A percentile compares a stretch with the other conserved stretches of the same genome.
phyloP scores from a whole-genome alignment of 2,329 filamentous ascomycete genomes.

The Fusarium devonianum region DNA sequence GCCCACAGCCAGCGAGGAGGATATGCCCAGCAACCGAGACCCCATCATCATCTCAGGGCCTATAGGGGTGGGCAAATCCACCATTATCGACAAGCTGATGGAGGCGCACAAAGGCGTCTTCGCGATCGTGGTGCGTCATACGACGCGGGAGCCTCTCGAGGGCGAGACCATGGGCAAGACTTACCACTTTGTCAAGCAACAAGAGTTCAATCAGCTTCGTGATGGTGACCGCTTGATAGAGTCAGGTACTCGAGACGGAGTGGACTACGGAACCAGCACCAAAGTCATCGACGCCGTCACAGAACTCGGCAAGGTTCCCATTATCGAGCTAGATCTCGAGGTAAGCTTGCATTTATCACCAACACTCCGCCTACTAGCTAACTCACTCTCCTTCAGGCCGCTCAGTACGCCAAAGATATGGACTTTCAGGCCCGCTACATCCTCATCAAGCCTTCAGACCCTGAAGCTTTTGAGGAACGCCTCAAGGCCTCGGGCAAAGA shows the following conservation, averaged over 20 bases:
- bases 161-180: slow-evolving; percentile 60
- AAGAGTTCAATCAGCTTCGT: slow-evolving; percentile 63
- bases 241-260: slow-evolving; percentile 57
- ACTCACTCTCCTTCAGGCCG: slow-evolving; percentile 50
- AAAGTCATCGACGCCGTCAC: slow-evolving; percentile 60
- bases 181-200: slow-evolving; percentile 64
- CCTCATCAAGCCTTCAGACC: slow-evolving; percentile 55
- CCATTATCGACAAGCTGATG: slow-evolving; percentile 68
- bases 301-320: slow-evolving; percentile 65
- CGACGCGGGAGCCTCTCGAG: slow-evolving; percentile 58
- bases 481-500: slow-evolving; percentile 41
- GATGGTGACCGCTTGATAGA: slow-evolving; percentile 68
- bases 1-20: slow-evolving; percentile 43
- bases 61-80: slow-evolving; percentile 67
- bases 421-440: slow-evolving; percentile 63
- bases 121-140: slow-evolving; percentile 62
- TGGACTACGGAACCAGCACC: slow-evolving; percentile 64
- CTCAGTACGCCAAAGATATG: slow-evolving; percentile 64
- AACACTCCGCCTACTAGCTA: background rate
- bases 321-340: slow-evolving; percentile 61
- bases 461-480: slow-evolving; percentile 39
- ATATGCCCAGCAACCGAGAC: slow-evolving; percentile 57
- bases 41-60: slow-evolving; percentile 74
- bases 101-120: slow-evolving; percentile 71
- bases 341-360: slow-evolving; percentile 48